Base-by-base conservation (phyloP, 768 basidiomycete genomes). In the Pulveroboletus sp. region DNA sequence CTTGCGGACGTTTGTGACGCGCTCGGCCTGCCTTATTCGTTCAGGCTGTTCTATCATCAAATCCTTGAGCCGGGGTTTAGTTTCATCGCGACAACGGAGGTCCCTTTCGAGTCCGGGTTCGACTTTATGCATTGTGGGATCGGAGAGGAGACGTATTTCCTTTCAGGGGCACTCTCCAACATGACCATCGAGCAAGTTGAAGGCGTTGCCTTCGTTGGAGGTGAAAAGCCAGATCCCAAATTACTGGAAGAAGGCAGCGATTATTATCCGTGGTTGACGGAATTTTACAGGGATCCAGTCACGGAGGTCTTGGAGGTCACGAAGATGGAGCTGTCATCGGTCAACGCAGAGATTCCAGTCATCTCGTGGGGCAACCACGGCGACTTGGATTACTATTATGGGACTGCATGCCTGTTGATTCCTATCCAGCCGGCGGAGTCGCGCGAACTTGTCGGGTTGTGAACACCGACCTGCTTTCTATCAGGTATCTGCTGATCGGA, bases 401-500 rank as follows among this genome's bases (percentile, higher is more conserved):
- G 53, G 24, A 47, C 44, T 20, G 57, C 51, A 5, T 59, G 49
- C 43, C 49, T 59, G 52, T 31, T 59, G 42, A 29, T 55, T 14
- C 24, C 41, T 9, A 32, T 55, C 13, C 47, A 31, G 37, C 41
- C 50, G 0, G 47, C 45, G 0, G 50, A 38, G 16, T 38, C 47
- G 0, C 53, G 57, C 16, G 22, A 27, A 0, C 2, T 26, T 11
- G 4, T 44, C 38, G 29, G 10, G 14, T 5, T 31, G 37, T 40
- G 20, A 31, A 12, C 31, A n/a, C n/a, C n/a, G n/a, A n/a, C n/a
- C n/a, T n/a, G n/a, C n/a, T n/a, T n/a, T n/a, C n/a, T n/a, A n/a
- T n/a, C n/a, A n/a, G n/a, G n/a, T n/a, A n/a, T n/a, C n/a, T n/a
- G n/a, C n/a, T n/a, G n/a, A n/a, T n/a, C n/a, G n/a, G n/a, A n/a